Conservation (phyloP, 2,329 filamentous ascomycete species). For the Paecilomyces fulvus region DNA sequence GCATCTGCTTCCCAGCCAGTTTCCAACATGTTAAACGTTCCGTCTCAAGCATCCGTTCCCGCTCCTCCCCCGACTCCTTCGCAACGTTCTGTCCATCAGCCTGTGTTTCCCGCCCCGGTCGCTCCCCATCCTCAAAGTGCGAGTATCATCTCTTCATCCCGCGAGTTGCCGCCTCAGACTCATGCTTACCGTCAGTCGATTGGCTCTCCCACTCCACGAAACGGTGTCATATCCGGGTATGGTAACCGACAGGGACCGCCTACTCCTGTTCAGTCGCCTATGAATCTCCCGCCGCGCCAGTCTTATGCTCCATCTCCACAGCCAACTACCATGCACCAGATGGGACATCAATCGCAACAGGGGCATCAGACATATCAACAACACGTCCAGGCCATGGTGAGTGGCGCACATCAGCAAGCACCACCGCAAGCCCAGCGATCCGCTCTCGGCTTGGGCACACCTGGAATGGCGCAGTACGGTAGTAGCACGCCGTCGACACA, state of each 20-base stretch:
- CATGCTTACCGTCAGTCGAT: constrained; percentile 13
- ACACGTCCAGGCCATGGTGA: constrained; percentile 31
- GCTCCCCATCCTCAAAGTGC: constrained; percentile 15
- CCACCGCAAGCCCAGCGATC: constrained; percentile 19
- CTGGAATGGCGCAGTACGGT: constrained; percentile 18
- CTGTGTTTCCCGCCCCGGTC: constrained; percentile 18
- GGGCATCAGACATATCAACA: constrained; percentile 26
- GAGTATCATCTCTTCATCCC: constrained; percentile 14
- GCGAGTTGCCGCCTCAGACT: constrained; percentile 20
- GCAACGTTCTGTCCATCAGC: constrained; percentile 22
- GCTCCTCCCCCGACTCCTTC: constrained; percentile 22
- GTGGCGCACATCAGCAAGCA: constrained; percentile 25
- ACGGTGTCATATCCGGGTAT: constrained; percentile 18
- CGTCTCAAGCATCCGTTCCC: constrained; percentile 26
- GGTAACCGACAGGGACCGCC: constrained; percentile 23
- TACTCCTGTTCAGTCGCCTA: constrained; percentile 22
- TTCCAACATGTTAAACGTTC: constrained; percentile 15
- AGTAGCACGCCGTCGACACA: constrained; percentile 24
- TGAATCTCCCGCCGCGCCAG: constrained; percentile 21
- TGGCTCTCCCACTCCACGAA: constrained; percentile 24
- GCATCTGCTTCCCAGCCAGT: constrained; percentile 16
- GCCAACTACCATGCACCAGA: constrained; percentile 14
- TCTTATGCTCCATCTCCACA: constrained; percentile 18
- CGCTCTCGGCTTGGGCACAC: constrained; percentile 20
- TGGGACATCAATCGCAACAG: constrained; percentile 11